These are phyloP conservation scores for Diplodia sapinea DNA, from an alignment of 2,329 filamentous ascomycete genomes.

Conservation along the genomic window DNA sequence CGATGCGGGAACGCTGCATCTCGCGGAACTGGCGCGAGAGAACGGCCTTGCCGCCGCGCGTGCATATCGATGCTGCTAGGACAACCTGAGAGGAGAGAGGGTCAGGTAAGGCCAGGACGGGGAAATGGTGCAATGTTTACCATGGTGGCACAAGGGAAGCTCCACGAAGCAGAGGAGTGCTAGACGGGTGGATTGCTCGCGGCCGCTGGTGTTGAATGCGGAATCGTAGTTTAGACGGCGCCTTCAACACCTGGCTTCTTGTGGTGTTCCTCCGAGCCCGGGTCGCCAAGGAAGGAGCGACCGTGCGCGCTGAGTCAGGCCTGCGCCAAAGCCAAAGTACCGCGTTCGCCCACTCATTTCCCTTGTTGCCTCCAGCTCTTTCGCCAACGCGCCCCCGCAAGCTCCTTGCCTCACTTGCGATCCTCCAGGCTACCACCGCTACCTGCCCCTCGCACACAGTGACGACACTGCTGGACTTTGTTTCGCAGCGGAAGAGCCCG, in stretches of 20 bases:
- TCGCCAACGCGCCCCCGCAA: conserved; percentile 13
- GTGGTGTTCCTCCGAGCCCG: conserved; percentile 21
- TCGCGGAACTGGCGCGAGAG: conserved; percentile 97
- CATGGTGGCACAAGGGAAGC: conserved; percentile 8
- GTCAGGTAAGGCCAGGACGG: conserved; percentile 9
- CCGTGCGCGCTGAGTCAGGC: conserved; percentile 25
- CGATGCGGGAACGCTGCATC: conserved; percentile 95
- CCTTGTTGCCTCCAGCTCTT: conserved; percentile 29
- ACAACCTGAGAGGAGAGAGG: conserved; percentile 71
- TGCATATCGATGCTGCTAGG: conserved; percentile 98
- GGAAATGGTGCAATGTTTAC: conserved; percentile 1
- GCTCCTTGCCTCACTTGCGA: conserved; percentile 16
- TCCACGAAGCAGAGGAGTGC: conserved; percentile 2
- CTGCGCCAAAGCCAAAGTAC: conserved; percentile 11
- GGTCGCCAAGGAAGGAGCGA: conserved; percentile 18
- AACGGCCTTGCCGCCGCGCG: conserved; percentile 95
- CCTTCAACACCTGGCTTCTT: conserved; percentile 32
- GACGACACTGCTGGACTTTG: not conserved
- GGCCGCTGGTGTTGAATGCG: not conserved
- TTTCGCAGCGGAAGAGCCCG: not conserved
- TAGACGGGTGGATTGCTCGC: not conserved
- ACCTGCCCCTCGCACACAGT: not conserved
- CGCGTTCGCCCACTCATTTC: conserved; percentile 24
- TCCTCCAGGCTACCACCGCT: conserved; percentile 20
- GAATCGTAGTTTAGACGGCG: not conserved